Evolutionary conservation across 305 asterid genomes (phyloP).

Genomic region (Vinca major): DNA sequence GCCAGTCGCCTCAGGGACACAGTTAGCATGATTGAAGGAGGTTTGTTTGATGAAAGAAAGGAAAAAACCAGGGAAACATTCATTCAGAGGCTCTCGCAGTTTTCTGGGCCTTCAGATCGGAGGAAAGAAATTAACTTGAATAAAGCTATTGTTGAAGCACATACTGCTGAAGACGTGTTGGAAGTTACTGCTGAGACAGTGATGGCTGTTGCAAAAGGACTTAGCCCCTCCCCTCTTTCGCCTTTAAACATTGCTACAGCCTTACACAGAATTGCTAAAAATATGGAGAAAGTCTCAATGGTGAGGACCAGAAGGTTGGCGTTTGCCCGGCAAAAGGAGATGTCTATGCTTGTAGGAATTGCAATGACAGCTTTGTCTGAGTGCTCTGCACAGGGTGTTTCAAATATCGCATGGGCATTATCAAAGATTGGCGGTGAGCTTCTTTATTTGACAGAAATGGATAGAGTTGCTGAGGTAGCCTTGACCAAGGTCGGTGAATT

Average conservation of each 20-base stretch:
- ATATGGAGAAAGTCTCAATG: conserved; percentile 87
- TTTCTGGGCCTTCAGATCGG: conserved; percentile 84
- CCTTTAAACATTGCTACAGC: conserved; percentile 85
- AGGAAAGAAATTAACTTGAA: conserved; percentile 70
- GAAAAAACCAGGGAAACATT: conserved; percentile 62
- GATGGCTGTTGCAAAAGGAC: conserved; percentile 77
- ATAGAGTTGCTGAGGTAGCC: conserved; percentile 84
- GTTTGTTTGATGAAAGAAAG: conserved; percentile 61
- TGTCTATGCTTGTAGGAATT: conserved; percentile 89
- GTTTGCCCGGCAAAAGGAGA: conserved; percentile 74
- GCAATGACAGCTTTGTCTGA: conserved; percentile 87
- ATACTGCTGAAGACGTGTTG: conserved; percentile 79
- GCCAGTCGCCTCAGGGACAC: conserved; percentile 33
- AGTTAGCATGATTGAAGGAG: conserved; percentile 54
- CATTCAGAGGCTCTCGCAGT: conserved; percentile 70
- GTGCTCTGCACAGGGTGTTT: conserved; percentile 80
- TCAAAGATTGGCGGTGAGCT: conserved; percentile 93
- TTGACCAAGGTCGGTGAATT: conserved; percentile 55
- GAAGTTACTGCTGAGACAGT: conserved; percentile 64
- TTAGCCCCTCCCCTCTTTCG: conserved; percentile 86
- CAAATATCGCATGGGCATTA: conserved; percentile 87
- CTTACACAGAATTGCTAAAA: conserved; percentile 82
- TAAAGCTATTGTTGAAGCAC: conserved; percentile 67
- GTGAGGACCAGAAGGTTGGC: conserved; percentile 49
- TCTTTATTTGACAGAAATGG: conserved; percentile 90